Conservation (phyloP, 75 land plant genomes). For the Selaginella tamariscina region DNA sequence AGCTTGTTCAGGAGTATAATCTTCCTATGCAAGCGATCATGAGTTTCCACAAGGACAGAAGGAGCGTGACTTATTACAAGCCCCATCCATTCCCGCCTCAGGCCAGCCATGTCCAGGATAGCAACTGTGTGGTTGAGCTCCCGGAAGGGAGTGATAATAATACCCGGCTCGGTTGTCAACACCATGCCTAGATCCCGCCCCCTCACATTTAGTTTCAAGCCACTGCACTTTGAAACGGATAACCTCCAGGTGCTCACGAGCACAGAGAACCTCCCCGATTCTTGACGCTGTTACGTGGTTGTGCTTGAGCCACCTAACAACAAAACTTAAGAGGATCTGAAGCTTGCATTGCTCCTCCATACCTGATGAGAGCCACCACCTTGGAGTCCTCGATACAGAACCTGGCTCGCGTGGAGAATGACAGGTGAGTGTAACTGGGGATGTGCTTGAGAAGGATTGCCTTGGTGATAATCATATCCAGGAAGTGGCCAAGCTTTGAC, state of each 20-base stretch:
- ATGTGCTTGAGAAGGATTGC: background rate
- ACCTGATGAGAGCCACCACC: background rate
- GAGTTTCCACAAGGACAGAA: constrained; percentile 38
- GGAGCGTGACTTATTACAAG: constrained; percentile 64
- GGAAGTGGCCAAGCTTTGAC: background rate
- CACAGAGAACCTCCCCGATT: constrained; percentile 57
- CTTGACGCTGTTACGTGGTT: constrained; percentile 55
- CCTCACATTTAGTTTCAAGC: constrained; percentile 59
- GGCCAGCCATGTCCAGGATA: constrained; percentile 51
- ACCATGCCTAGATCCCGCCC: constrained; percentile 58
- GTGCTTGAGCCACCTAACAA: constrained; percentile 77
- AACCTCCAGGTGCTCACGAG: constrained; percentile 32
- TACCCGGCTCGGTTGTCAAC: constrained; percentile 30
- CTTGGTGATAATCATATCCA: background rate
- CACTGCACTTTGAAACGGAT: constrained; percentile 35
- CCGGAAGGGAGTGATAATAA: constrained; percentile 29
- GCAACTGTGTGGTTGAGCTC: constrained; percentile 40
- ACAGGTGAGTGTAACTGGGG: background rate
- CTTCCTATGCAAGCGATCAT: constrained; percentile 45
- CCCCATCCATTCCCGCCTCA: constrained; percentile 72
- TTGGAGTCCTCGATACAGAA: background rate
- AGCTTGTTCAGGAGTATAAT: constrained; percentile 44
- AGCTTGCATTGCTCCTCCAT: background rate
- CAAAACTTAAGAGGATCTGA: background rate
- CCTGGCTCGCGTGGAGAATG: background rate